Percentiles rank a stretch among this genome's conserved stretches.
Conservation (phyloP, 768 basidiomycete species). For the Chiua virens region DNA sequence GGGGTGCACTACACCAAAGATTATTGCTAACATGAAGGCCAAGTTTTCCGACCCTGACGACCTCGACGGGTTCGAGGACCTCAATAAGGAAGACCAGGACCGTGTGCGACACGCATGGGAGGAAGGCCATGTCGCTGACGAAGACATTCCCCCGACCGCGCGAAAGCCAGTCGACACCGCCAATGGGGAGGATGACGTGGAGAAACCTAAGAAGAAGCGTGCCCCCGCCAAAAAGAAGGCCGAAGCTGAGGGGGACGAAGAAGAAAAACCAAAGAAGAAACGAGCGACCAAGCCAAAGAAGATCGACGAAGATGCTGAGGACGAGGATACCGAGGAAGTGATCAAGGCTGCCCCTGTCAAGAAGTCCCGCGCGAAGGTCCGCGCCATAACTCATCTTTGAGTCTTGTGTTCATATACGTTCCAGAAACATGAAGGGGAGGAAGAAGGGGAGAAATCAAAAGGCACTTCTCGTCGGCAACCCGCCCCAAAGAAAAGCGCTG, state of each 20-base stretch:
- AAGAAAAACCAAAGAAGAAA: conserved; percentile 37
- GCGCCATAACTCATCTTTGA: conserved; percentile 13
- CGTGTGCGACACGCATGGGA: conserved; percentile 74
- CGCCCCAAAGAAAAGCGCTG: conserved; percentile 44
- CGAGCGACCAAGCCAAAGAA: conserved; percentile 33
- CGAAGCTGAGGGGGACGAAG: conserved; percentile 35
- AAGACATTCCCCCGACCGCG: conserved; percentile 78
- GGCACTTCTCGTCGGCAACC: conserved; percentile 47
- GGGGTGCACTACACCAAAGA: conserved; percentile 77
- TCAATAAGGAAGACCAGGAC: conserved; percentile 66
- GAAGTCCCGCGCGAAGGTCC: conserved; percentile 39
- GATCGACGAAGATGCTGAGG: conserved; percentile 33
- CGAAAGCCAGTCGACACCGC: conserved; percentile 54
- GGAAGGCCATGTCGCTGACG: conserved; percentile 75
- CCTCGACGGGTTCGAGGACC: conserved; percentile 83
- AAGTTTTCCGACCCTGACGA: conserved; percentile 58
- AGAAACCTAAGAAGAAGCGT: conserved; percentile 55
- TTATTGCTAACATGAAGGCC: conserved; percentile 71
- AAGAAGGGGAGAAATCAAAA: conserved; percentile 47
- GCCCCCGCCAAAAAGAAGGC: conserved; percentile 37
- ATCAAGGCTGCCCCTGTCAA: conserved; percentile 34
- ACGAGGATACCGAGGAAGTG: conserved; percentile 34
- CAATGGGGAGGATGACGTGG: conserved; percentile 49
- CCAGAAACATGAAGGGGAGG: conserved; percentile 34
- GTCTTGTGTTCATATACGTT: conserved; percentile 12